Evolutionary conservation across 768 basidiomycete genomes (phyloP).

Genomic region (Xerocomellus dryophilus): DNA sequence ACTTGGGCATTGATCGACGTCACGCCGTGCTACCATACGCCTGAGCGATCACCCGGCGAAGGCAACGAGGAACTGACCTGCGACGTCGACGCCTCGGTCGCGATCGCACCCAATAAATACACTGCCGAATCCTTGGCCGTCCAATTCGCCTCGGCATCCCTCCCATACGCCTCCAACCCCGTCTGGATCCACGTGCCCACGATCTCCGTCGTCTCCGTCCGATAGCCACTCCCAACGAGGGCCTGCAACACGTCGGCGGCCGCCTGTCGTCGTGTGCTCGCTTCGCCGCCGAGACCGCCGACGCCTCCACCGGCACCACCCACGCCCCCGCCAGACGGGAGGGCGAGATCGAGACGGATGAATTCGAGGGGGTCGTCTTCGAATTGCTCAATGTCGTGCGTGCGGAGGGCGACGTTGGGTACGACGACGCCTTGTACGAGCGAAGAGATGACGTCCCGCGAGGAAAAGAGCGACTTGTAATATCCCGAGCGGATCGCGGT

Average conservation of each 20-base stretch:
- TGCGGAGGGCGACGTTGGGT: constrained; percentile 86
- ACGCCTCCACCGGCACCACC: constrained; percentile 37
- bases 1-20: constrained; percentile 90
- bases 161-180: constrained; percentile 67
- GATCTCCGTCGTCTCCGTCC: constrained; percentile 82
- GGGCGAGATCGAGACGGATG: constrained; percentile 80
- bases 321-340: constrained; percentile 44
- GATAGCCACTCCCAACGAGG: constrained; percentile 76
- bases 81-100: constrained; percentile 81
- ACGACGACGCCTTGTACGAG: constrained; percentile 89
- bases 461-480: constrained; percentile 78
- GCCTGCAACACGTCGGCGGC: constrained; percentile 96
- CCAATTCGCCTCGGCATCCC: constrained; percentile 66
- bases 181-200: constrained; percentile 80
- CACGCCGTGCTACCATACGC: constrained; percentile 68
- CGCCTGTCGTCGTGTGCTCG: constrained; percentile 84
- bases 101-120: constrained; percentile 90
- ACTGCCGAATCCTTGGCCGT: constrained; percentile 92
- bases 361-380: constrained; percentile 97
- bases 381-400: constrained; percentile 91
- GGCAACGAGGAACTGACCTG: constrained; percentile 49
- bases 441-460: constrained; percentile 73
- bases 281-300: constrained; percentile 51
- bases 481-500: constrained; percentile 87
- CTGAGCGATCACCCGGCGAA: background rate